phyloP scores from a whole-genome alignment of 352 stramenopile genomes.

The Phytopythium ostracodes region DNA sequence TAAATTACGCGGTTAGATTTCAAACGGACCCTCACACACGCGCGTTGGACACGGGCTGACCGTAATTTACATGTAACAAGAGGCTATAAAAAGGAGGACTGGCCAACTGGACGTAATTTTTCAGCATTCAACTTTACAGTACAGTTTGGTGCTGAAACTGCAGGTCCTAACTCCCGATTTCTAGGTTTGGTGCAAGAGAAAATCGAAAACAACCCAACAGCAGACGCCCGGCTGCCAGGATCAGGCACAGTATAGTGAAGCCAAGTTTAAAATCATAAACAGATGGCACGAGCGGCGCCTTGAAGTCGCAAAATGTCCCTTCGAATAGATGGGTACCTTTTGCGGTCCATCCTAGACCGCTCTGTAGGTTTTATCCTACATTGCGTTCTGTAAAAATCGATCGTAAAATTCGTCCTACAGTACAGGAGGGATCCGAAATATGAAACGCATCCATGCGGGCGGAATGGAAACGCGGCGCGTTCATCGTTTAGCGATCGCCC shows the following conservation, averaged over 20 bases:
- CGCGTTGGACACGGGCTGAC: background rate
- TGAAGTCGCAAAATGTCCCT: constrained; percentile 4
- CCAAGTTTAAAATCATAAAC: background rate
- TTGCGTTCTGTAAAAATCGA: background rate
- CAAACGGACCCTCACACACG: background rate
- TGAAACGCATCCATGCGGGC: background rate
- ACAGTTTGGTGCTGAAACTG: background rate
- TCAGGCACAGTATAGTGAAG: background rate
- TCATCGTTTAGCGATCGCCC: background rate
- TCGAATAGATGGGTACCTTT: constrained; percentile 5
- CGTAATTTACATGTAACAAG: background rate
- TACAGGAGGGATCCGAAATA: too few relatives aligned
- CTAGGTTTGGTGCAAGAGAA: constrained; percentile 1
- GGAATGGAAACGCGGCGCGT: background rate
- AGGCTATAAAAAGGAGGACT: background rate
- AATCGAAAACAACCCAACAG: constrained; percentile 5
- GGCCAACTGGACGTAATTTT: background rate
- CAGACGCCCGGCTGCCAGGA: background rate
- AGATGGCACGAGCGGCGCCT: background rate
- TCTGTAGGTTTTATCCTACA: constrained; percentile 2
- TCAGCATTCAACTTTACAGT: background rate
- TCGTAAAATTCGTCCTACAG: background rate
- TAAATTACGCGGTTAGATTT: constrained; percentile 1
- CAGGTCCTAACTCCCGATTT: background rate
- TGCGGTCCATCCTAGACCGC: background rate